Evolutionary conservation across 306 rosid species (phyloP).

Genomic region (Prunus kanzakura): DNA sequence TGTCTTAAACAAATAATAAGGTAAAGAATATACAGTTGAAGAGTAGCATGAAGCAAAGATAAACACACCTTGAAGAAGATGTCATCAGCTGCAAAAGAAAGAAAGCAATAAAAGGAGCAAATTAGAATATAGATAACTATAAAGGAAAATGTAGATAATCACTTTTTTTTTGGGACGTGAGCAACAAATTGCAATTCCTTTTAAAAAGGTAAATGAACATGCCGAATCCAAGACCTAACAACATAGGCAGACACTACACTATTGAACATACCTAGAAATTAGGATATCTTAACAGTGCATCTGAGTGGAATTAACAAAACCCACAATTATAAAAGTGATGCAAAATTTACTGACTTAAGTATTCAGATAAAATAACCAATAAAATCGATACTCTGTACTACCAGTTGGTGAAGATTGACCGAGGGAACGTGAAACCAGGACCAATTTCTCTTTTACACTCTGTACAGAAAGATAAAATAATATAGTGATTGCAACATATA

Average conservation of each 20-base stretch:
- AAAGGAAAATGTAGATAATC: constrained; percentile 1
- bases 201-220: not conserved
- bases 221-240: not conserved
- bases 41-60: constrained; percentile 5
- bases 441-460: constrained; percentile 66
- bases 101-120: constrained; percentile 11
- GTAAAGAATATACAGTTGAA: not conserved
- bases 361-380: constrained; percentile 6
- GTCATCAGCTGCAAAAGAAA: constrained; percentile 56
- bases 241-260: not conserved
- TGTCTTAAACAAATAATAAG: not conserved
- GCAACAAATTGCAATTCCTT: not conserved
- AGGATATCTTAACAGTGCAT: not conserved
- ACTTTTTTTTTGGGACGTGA: not conserved
- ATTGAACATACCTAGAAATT: not conserved
- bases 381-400: constrained; percentile 27
- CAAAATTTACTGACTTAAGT: not conserved
- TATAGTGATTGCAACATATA: not conserved
- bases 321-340: not conserved
- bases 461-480: constrained; percentile 26
- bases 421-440: constrained; percentile 67
- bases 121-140: constrained; percentile 30
- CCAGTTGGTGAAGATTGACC: constrained; percentile 53
- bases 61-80: constrained; percentile 70
- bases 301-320: not conserved